Conservation (phyloP, 257 asterid species). For the Solanum boliviense region DNA sequence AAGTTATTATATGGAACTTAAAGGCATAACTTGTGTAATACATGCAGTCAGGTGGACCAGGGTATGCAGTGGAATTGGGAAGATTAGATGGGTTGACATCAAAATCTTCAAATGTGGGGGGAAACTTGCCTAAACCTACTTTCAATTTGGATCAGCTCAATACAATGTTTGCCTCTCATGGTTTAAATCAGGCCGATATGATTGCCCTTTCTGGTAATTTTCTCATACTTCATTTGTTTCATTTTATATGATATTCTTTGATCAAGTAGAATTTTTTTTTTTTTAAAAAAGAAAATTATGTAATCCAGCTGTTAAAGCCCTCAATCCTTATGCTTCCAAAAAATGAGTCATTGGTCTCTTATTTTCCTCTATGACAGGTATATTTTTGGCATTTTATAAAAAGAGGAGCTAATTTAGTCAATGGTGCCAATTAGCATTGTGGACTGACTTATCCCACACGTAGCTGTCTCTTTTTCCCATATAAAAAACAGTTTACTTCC, state of each 20-base stretch:
- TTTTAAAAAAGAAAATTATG: neutral
- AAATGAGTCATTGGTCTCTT: neutral
- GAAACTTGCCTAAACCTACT: conserved; percentile 52
- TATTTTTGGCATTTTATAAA: neutral
- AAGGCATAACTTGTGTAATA: neutral
- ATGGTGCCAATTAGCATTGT: neutral
- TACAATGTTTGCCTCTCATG: conserved; percentile 44
- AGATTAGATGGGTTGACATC: conserved; percentile 71
- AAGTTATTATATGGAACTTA: neutral
- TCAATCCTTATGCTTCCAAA: neutral
- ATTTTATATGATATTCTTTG: neutral
- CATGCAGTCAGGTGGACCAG: conserved; percentile 67
- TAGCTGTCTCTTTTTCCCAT: neutral
- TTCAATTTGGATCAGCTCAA: conserved; percentile 60
- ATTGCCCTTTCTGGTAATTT: conserved; percentile 72
- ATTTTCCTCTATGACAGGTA: neutral
- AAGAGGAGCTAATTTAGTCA: neutral
- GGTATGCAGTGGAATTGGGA: conserved; percentile 66
- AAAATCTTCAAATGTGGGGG: conserved; percentile 43
- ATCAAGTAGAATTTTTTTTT: neutral
- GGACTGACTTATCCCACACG: neutral
- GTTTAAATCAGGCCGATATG: conserved; percentile 56
- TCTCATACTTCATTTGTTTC: neutral
- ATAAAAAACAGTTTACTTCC: neutral
- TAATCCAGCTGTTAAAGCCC: neutral